phyloP scores from a whole-genome alignment of 2,329 filamentous ascomycete species.

The Claviceps sp. region DNA sequence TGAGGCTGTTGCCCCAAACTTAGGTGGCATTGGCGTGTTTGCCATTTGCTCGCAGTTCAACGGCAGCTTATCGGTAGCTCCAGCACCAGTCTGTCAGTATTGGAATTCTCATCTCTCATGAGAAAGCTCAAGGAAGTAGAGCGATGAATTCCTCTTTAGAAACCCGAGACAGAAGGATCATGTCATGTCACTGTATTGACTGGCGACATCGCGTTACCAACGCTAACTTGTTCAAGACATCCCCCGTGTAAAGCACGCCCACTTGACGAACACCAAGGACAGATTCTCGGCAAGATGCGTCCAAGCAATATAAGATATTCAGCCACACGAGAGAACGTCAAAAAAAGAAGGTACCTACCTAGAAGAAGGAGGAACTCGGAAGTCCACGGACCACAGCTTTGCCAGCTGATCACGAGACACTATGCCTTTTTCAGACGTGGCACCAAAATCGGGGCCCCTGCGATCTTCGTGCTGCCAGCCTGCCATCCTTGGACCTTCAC shows the following conservation, averaged over 20 bases:
- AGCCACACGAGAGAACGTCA: not conserved
- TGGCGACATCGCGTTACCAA: not conserved
- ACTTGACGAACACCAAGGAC: not conserved
- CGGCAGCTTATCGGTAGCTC: not conserved
- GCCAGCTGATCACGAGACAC: no score
- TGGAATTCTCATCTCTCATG: not conserved
- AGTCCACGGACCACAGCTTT: no score
- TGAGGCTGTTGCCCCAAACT: not conserved
- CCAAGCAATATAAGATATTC: not conserved
- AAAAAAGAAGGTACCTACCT: not conserved
- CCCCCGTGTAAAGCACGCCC: not conserved
- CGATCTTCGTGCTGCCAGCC: not conserved
- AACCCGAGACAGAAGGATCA: no score
- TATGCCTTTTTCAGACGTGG: not conserved
- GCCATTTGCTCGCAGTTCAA: not conserved
- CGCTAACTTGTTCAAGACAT: not conserved
- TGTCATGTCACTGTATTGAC: not conserved
- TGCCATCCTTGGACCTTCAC: not conserved
- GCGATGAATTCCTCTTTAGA: no score
- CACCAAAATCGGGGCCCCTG: not conserved
- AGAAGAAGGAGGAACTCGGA: no score
- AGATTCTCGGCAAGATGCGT: not conserved
- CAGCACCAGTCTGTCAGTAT: not conserved
- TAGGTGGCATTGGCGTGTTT: not conserved
- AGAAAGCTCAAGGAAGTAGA: no score